A percentile compares a stretch with the other conserved stretches of the same genome.
These are phyloP conservation scores for Nemania sp. DNA, from an alignment of 2,329 filamentous ascomycete species.

Conservation along the genomic window DNA sequence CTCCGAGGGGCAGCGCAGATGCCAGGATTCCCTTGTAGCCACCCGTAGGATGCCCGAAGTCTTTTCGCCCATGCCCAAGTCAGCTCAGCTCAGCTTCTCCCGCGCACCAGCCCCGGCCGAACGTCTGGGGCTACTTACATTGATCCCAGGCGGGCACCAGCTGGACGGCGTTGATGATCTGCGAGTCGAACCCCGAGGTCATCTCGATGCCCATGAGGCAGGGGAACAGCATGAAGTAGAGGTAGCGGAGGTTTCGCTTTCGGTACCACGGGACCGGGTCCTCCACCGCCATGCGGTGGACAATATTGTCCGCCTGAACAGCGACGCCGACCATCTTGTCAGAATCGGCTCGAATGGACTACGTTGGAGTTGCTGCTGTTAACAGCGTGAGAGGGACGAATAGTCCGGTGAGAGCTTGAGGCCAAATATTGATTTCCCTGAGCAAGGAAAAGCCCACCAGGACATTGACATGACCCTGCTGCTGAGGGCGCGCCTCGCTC, in stretches of 20 bases:
- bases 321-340: slow-evolving; percentile 36
- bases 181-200: slow-evolving; percentile 60
- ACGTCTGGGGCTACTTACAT: slow-evolving; percentile 36
- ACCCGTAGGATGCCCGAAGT: slow-evolving; percentile 40
- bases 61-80: no score
- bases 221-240: slow-evolving; percentile 61
- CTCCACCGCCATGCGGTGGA: slow-evolving; percentile 49
- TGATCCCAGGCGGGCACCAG: slow-evolving; percentile 43
- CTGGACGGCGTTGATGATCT: slow-evolving; percentile 48
- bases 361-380: no score
- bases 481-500: slow-evolving; percentile 21
- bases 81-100: slow-evolving; percentile 6
- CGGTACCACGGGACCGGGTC: slow-evolving; percentile 56
- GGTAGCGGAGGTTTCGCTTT: slow-evolving; percentile 57
- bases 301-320: slow-evolving; percentile 38
- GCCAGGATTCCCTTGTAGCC: slow-evolving; percentile 52
- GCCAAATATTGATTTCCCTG: slow-evolving; percentile 6
- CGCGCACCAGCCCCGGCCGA: neutral
- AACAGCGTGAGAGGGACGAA: neutral
- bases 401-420: slow-evolving; percentile 14
- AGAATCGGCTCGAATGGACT: no score
- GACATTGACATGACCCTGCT: neutral
- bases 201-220: slow-evolving; percentile 65
- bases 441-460: neutral
- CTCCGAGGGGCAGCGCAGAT: slow-evolving; percentile 57